Base-by-base conservation (phyloP, 257 asterid species). In the Jacaranda copaia region DNA sequence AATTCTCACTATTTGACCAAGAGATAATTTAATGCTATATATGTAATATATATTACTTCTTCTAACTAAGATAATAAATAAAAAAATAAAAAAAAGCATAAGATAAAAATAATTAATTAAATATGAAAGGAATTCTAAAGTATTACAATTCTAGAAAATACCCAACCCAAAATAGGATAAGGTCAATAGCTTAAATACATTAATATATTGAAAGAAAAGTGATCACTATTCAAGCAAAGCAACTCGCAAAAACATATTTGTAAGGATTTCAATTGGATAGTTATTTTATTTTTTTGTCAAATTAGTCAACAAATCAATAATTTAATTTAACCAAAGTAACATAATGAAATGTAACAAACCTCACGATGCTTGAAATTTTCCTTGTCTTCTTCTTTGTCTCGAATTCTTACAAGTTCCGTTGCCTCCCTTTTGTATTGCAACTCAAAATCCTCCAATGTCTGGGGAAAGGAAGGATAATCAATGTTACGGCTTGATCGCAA, bases 351-450 rank as follows among this genome's bases (percentile, higher is more conserved):
- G 45, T 18, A 60, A 77, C 85, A 71, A 70, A 93, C 99, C 97
- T 96, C 97, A n/a, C 97, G 94, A 78, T 93, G 98, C 85, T 81
- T 89, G 82, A 56, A 67, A 84, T 89, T 93, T 84, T 96, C 99
- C 76, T 93, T 97, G 70, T 93, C 98, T 87, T 90, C 97, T 87
- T 93, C 99, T 88, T 88, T 93, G 86, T 96, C 96, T 74, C 97
- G 95, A 77, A 89, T 80, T 78, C 85, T 89, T 77, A 88, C 92
- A 82, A 96, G 98, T 75, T 96, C 99, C 87, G 83, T 81, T 40
- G 95, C 95, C 78, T 96, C 97, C 84, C 90, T 87, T 81, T 82
- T 85, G 77, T 85, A 87, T 73, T 87, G 94, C 81, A 87, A 79
- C 83, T 91, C 98, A 55, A 91, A 74, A 61, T 89, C 97, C 87